Conservation (phyloP, 2,329 filamentous ascomycete species). For the Neofusicoccum sp. region DNA sequence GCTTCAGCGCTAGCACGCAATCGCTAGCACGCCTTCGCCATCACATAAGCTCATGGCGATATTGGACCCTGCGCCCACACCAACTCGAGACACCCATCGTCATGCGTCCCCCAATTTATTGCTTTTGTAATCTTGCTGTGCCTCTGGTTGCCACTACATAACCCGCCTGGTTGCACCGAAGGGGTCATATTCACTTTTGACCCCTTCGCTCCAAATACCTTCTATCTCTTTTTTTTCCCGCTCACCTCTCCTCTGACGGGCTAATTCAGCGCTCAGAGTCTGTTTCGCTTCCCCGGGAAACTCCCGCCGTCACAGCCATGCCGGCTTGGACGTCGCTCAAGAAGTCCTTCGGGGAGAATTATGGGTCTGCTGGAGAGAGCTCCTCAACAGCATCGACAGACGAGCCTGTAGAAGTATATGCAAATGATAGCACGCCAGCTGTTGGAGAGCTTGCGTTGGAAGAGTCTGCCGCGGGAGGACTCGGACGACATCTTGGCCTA, state of each 20-base stretch:
- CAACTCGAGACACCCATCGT: conserved; percentile 4
- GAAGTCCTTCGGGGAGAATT: background rate
- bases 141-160: background rate
- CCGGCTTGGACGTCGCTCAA: background rate
- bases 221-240: background rate
- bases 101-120: background rate
- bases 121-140: conserved; percentile 2
- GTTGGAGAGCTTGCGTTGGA: conserved; percentile 8
- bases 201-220: too few relatives aligned
- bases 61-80: conserved; percentile 1
- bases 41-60: conserved; percentile 15
- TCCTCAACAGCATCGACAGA: background rate
- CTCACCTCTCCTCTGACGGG: too few relatives aligned
- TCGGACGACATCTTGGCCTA: conserved; percentile 14
- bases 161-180: background rate
- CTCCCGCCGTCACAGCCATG: background rate
- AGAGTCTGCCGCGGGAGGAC: conserved; percentile 6
- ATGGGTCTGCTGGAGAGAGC: background rate
- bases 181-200: too few relatives aligned
- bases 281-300: background rate
- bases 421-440: background rate
- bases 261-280: too few relatives aligned
- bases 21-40: conserved; percentile 6
- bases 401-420: background rate
- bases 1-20: conserved; percentile 12